A percentile compares a stretch with the other conserved stretches of the same genome.
These are phyloP conservation scores for Scutellaria baicalensis DNA, from an alignment of 257 asterid species.

Conservation along the genomic window DNA sequence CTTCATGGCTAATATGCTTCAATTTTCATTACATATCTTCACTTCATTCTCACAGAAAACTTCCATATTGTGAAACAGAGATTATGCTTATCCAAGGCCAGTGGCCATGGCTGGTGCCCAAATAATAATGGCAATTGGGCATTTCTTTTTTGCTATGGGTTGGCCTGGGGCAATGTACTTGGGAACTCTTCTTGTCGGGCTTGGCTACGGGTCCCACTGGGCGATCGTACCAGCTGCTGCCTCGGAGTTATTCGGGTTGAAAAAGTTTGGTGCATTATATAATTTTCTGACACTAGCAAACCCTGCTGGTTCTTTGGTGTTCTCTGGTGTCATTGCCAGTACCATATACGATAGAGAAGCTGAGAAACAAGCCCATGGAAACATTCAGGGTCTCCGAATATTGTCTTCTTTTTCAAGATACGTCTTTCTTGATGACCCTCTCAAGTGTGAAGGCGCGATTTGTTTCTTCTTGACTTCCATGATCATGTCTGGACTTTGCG, in stretches of 20 bases:
- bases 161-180: constrained; percentile 82
- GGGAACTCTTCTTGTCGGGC: constrained; percentile 81
- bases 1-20: background rate
- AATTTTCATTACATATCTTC: background rate
- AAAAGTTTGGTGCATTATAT: constrained; percentile 69
- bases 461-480: constrained; percentile 75
- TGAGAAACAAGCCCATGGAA: constrained; percentile 59
- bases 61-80: constrained; percentile 28
- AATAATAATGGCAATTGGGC: constrained; percentile 71
- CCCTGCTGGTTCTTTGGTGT: constrained; percentile 71
- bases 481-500: constrained; percentile 77
- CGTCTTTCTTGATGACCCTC: constrained; percentile 38
- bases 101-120: constrained; percentile 78
- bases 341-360: constrained; percentile 70
- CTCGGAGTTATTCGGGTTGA: constrained; percentile 74
- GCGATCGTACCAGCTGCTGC: constrained; percentile 85
- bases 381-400: constrained; percentile 18
- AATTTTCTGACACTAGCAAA: constrained; percentile 72
- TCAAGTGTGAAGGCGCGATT: constrained; percentile 62
- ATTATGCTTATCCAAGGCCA: constrained; percentile 78
- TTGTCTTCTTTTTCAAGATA: constrained; percentile 34
- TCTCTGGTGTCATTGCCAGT: constrained; percentile 77
- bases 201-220: constrained; percentile 96
- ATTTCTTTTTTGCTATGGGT: constrained; percentile 79
- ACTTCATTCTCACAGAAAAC: constrained; percentile 10